A percentile compares a stretch with the other conserved stretches of the same genome.
Conservation (phyloP, 352 stramenopile genomes). For the Aphanomyces cochlioides region DNA sequence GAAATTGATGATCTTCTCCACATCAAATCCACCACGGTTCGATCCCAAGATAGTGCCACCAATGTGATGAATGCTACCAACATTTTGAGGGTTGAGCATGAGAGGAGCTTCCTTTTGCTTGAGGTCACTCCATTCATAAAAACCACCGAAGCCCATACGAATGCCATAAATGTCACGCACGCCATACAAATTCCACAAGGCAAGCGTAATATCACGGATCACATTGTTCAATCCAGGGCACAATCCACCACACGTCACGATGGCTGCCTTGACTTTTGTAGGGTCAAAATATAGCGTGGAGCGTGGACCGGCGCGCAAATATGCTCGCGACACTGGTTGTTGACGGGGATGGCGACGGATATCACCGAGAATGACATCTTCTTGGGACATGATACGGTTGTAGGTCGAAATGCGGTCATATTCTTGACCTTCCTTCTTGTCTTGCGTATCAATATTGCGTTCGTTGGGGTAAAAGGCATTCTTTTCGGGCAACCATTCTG, state of each 20-base stretch:
- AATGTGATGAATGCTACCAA: conserved; percentile 82
- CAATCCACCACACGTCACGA: conserved; percentile 92
- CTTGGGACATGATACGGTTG: conserved; percentile 83
- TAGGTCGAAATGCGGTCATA: conserved; percentile 68
- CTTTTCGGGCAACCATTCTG: conserved; percentile 59
- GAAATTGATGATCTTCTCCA: conserved; percentile 96
- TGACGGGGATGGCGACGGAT: conserved; percentile 69
- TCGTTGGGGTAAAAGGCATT: conserved; percentile 55
- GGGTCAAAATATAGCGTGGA: conserved; percentile 72
- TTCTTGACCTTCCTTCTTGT: conserved; percentile 40
- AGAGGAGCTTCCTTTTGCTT: conserved; percentile 74
- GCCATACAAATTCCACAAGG: conserved; percentile 85
- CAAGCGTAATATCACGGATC: conserved; percentile 94
- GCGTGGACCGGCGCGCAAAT: conserved; percentile 73
- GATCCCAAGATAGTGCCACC: conserved; percentile 93
- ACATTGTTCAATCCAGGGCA: conserved; percentile 99
- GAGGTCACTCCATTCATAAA: conserved; percentile 77
- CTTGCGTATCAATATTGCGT: conserved; percentile 76
- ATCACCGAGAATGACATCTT: conserved; percentile 78
- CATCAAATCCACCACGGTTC: conserved; percentile 94
- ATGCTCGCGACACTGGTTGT: conserved; percentile 64
- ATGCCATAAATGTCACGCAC: conserved; percentile 82
- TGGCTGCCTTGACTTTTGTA: conserved; percentile 75
- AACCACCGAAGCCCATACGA: conserved; percentile 74
- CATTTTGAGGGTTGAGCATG: conserved; percentile 64